Evolutionary conservation across 768 basidiomycete species (phyloP).

Genomic region (Auricularia sp.): DNA sequence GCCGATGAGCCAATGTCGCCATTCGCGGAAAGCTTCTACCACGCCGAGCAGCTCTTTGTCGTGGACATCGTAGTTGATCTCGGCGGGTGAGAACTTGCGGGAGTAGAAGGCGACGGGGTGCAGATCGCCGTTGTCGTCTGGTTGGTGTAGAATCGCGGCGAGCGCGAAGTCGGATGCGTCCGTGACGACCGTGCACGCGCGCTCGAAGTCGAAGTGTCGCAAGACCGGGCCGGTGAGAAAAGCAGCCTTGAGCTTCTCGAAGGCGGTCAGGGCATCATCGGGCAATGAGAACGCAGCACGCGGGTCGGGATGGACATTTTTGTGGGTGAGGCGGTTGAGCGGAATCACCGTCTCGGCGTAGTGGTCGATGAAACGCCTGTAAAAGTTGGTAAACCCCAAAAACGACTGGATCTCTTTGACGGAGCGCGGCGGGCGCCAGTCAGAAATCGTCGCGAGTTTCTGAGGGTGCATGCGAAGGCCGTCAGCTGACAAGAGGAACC

Average conservation of each 20-base stretch:
- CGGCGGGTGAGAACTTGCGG: too few species aligned
- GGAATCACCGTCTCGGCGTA: slow-evolving; percentile 27
- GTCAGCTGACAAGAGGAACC: slow-evolving; percentile 7
- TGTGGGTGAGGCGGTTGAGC: slow-evolving; percentile 20
- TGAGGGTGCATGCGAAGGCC: slow-evolving; percentile 12
- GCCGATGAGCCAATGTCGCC: slow-evolving; percentile 27
- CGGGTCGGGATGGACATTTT: slow-evolving; percentile 7
- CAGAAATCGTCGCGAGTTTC: slow-evolving; percentile 19
- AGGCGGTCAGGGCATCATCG: slow-evolving; percentile 13
- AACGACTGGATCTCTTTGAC: slow-evolving; percentile 16
- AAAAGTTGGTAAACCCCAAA: slow-evolving; percentile 23
- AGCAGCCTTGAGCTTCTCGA: slow-evolving; percentile 19
- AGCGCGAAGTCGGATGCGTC: slow-evolving; percentile 24
- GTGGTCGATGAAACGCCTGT: slow-evolving; percentile 21
- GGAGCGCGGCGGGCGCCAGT: slow-evolving; percentile 24
- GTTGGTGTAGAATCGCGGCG: slow-evolving; percentile 13
- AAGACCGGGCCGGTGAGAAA: slow-evolving; percentile 26
- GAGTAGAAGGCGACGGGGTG: slow-evolving; percentile 26
- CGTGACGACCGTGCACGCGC: slow-evolving; percentile 12
- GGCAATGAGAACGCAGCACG: slow-evolving; percentile 13
- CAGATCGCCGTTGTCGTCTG: slow-evolving; percentile 15
- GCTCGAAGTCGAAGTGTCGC: slow-evolving; percentile 21
- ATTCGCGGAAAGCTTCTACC: slow-evolving; percentile 8
- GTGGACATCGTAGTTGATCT: too few species aligned
- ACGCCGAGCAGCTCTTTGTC: too few species aligned